Base-by-base conservation (phyloP, 129 eudicot species). In the Rutidosis leptorrhynchoides region DNA sequence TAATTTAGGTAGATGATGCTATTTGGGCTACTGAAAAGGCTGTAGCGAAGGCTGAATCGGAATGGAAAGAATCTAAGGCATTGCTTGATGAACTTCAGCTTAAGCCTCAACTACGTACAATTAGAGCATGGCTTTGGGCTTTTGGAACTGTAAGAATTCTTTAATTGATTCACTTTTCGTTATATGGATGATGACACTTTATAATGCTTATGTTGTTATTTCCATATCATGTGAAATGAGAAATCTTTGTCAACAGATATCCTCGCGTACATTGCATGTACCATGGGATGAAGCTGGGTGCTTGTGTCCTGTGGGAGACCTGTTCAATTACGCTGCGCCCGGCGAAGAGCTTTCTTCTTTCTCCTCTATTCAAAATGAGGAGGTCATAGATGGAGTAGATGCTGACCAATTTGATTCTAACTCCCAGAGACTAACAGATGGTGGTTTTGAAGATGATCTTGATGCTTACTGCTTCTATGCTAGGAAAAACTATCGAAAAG, bases 71-170 rank as follows among this genome's bases (percentile, higher is more conserved):
- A 72, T 89, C 89, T 62, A 71, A 64, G 62, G 32, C 56, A 3
- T 21, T 92, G 40, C 77, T 92, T 85, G 55, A 64, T 55, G 85
- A 85, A 70, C 87, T 92, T 37, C 55, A 73, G 74, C 62, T 92
- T 59, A 92, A 82, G 61, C 86, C 84, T 64, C 82, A n/a, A 82
- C 45, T 64, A 85, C 64, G 56, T 51, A 68, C 82, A 81, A 55
- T 82, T 88, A 85, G 77, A 74, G 98, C 95, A 3, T 92, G 98
- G 98, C 83, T 85, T 4, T 92, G 96, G 98, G 95, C 98, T 64
- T 81, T 89, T 67, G 89, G 87, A 67, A 81, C 96, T 59, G 96
- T 92, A 86, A 83, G 90, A 58, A 29, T 73, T 25, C 54, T 40
- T 53, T 9, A 20, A n/a, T n/a, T n/a, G n/a, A n/a, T n/a, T n/a